A percentile compares a stretch with the other conserved stretches of the same genome.
phyloP scores from a whole-genome alignment of 2,329 filamentous ascomycete species.

The Colletotrichum cuscutae region DNA sequence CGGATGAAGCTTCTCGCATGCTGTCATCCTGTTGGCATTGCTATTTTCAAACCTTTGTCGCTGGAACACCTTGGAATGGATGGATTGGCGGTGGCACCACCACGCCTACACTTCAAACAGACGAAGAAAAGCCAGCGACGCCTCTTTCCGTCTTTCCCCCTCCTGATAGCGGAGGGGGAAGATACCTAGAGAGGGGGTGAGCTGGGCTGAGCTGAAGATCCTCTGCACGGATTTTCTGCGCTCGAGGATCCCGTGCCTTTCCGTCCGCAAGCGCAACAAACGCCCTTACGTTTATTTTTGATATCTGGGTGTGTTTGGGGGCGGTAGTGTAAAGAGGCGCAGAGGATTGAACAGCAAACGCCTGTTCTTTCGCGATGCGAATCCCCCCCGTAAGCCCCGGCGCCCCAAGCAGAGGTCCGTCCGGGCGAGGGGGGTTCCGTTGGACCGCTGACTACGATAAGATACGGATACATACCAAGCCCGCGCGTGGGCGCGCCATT shows the following conservation, averaged over 20 bases:
- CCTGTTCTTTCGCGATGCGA: not conserved
- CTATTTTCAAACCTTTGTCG: slow-evolving; percentile 19
- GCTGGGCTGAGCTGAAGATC: too few relatives aligned
- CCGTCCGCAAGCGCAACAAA: not conserved
- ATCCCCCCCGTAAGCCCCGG: not conserved
- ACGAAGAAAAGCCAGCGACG: not conserved
- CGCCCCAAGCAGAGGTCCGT: not conserved
- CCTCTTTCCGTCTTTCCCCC: not conserved
- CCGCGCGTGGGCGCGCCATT: not conserved
- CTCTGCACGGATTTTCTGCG: not conserved
- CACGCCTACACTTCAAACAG: not conserved
- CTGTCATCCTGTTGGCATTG: slow-evolving; percentile 15
- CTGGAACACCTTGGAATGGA: not conserved
- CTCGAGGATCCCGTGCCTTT: slow-evolving; percentile 2
- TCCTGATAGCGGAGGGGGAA: too few relatives aligned
- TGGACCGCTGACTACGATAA: not conserved
- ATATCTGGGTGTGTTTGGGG: not conserved
- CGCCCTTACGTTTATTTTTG: not conserved
- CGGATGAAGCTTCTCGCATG: slow-evolving; percentile 12
- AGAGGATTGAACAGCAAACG: not conserved
- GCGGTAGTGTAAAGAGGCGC: not conserved
- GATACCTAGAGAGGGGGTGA: not conserved
- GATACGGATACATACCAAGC: not conserved
- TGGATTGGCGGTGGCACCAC: slow-evolving; percentile 9
- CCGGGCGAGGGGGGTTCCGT: not conserved